Evolutionary conservation across 2,329 filamentous ascomycete species (phyloP), one percentile per base, ranked within the genome.

Genomic region (Tolypocladium tropicale): DNA sequence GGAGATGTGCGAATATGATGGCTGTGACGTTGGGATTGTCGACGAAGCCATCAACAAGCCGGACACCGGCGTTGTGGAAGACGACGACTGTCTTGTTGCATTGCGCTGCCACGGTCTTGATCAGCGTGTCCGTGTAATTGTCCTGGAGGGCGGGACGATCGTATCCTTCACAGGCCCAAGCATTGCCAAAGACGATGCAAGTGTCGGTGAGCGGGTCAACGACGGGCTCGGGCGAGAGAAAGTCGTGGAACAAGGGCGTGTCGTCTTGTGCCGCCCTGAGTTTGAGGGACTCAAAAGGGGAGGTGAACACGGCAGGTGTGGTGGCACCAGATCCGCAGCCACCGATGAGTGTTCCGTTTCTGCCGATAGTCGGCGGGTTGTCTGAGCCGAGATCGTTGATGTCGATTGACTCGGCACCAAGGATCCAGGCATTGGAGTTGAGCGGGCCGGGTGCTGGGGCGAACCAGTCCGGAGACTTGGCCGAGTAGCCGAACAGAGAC

Each of bases 161-260:
- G 60, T 79, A 86, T 1, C 86, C 88, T 70, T 95, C 90, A 1
- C 86, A 84, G 1, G 86, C 82, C 68, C 86, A 89, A 9, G 77
- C 80, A 64, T 88, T 88, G 61, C 82, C 79, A 60, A 87, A 81
- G 0, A 86, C 81, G 2, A 87, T 69, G 60, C 90, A 94, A 7
- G 89, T 77, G 62, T 91, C 79, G 1, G 78, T 76, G 4, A 60
- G 68, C 2, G 72, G 65, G 52, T 78, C 72, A 9, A 86, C 78
- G 6, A 69, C 62, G 0, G 84, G 82, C 1, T 74, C 67, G 1
- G 66, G 64, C 1, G 70, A 76, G 18, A 67, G 66, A 58, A 85
- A 80, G 64, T 88, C 84, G 76, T 79, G 84, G 64, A 79, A 80
- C 2, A 87, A 64, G 0, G 76, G 75, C 0, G 82, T 85, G 50